Evolutionary conservation across 176 grass and related monocot species (phyloP), one percentile per base, ranked within the genome.

Genomic region (Phoenix roebelenii): DNA sequence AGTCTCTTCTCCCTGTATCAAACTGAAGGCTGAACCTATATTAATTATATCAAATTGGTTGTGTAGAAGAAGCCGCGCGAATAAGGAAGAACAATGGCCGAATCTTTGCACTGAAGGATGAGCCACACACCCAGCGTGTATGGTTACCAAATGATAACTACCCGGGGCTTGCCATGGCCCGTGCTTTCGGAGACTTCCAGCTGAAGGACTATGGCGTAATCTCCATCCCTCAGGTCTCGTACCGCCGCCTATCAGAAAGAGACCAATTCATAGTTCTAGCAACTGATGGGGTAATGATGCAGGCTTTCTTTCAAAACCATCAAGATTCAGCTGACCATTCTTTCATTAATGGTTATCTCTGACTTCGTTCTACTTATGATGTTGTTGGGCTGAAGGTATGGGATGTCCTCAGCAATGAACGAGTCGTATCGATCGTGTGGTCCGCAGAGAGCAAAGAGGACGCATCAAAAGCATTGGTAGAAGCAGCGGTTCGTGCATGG

Each of bases 391-490:
- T 23, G 55, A 22, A 84, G 81, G 75, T 84, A 25, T 99, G 94
- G 94, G 94, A 98, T 71, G 88, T 89, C 70, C 76, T 99, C 3
- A 92, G 76, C 71, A 99, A 99, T 50, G 79, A 99, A 67, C 75
- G 89, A 54, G 94, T 93, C 14, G 88, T 86, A 22, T 83, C 84
- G 16, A 93, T 80, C 49, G 94, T 93, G 18, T 85, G 73, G 64
- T 60, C 79, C 17, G 81, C 81, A 16, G 67, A 72, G 23, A 25
- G 69, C 49, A 83, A 93, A 58, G 72, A 89, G 82, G 85, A 99
- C 51, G 88, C 94, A 28, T 76, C 94, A 10, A 89, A 79, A 59
- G 88, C 76, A 26, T 68, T 99, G 35, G 94, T 85, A 3, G 88
- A 99, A 79, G 94, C 73, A 22, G 82, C 94, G 0, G 73, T 77